Evolutionary conservation across 352 stramenopile species (phyloP).

Genomic region (Globisporangium solare): DNA sequence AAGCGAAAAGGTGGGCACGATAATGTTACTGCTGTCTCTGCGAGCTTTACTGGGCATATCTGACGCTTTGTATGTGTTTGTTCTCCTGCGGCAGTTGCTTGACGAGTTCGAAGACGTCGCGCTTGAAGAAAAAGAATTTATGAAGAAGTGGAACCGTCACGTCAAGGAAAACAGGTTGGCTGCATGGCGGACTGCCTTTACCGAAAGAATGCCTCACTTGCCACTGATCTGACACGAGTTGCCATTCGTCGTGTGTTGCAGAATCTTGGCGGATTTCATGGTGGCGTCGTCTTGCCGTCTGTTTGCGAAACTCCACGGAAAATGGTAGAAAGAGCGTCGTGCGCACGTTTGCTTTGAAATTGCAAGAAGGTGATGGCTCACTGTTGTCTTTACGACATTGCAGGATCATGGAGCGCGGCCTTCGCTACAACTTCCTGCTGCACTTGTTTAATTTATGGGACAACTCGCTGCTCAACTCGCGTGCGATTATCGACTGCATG

Average conservation of each 20-base stretch:
- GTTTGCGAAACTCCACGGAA: constrained; percentile 77
- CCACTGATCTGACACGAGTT: no score
- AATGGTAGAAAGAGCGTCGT: constrained; percentile 42
- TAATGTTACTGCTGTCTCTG: background rate
- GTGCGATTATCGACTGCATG: constrained; percentile 86
- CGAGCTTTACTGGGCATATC: no score
- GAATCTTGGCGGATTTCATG: constrained; percentile 84
- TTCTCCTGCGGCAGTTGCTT: constrained; percentile 40
- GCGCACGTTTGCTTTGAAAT: background rate
- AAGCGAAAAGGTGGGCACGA: constrained; percentile 56
- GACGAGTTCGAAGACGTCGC: constrained; percentile 88
- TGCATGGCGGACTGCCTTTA: background rate
- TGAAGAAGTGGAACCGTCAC: constrained; percentile 90
- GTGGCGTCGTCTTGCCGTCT: constrained; percentile 79
- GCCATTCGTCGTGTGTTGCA: constrained; percentile 14
- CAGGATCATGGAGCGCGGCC: constrained; percentile 65
- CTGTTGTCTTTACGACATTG: background rate
- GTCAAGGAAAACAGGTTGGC: constrained; percentile 70
- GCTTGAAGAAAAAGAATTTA: constrained; percentile 85
- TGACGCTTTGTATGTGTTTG: background rate
- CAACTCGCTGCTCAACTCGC: constrained; percentile 83
- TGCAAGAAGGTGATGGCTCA: background rate
- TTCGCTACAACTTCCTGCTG: constrained; percentile 85
- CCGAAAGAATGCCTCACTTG: no score
- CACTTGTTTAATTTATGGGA: constrained; percentile 90